These are phyloP conservation scores for Pseudogymnoascus sp. DNA, from an alignment of 2,329 filamentous ascomycete species.

Conservation along the genomic window DNA sequence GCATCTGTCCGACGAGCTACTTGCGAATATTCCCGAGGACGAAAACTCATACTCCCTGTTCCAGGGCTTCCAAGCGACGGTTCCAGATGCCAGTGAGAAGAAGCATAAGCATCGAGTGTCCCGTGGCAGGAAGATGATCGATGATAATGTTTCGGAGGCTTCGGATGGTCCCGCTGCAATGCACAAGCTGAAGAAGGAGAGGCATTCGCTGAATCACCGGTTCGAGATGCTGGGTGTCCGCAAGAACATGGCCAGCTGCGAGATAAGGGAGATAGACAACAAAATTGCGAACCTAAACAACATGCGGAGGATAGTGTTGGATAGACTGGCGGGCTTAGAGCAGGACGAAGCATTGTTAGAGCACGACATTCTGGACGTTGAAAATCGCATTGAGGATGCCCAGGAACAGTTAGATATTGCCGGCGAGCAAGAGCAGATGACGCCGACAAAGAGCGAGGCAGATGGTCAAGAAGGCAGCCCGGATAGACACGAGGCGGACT, in stretches of 20 bases:
- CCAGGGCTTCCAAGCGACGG: slow-evolving; percentile 86
- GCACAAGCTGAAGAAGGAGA: slow-evolving; percentile 68
- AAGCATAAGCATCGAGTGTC: slow-evolving; percentile 63
- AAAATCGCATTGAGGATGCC: slow-evolving; percentile 52
- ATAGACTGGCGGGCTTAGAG: slow-evolving; percentile 76
- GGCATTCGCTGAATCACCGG: slow-evolving; percentile 68
- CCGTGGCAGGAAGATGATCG: slow-evolving; percentile 66
- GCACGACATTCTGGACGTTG: slow-evolving; percentile 64
- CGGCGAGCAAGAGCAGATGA: slow-evolving; percentile 45
- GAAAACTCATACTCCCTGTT: slow-evolving; percentile 86
- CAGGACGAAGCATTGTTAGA: slow-evolving; percentile 85
- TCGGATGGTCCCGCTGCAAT: slow-evolving; percentile 57
- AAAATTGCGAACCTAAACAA: slow-evolving; percentile 89
- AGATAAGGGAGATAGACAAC: slow-evolving; percentile 93
- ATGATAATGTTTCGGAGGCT: slow-evolving; percentile 46
- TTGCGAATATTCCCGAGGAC: slow-evolving; percentile 79
- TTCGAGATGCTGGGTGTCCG: slow-evolving; percentile 85
- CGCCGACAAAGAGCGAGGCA: slow-evolving; percentile 43
- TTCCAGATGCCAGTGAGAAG: slow-evolving; percentile 63
- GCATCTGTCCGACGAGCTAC: slow-evolving; percentile 80
- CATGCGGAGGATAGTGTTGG: slow-evolving; percentile 87
- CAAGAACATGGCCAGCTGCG: slow-evolving; percentile 95
- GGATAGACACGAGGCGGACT: slow-evolving; percentile 33
- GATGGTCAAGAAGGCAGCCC: slow-evolving; percentile 42
- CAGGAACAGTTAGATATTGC: slow-evolving; percentile 51